Evolutionary conservation across 495 filamentous ascomycete species (phyloP), one percentile per base, ranked within the genome.

Genomic region (Talaromyces wortmannii): DNA sequence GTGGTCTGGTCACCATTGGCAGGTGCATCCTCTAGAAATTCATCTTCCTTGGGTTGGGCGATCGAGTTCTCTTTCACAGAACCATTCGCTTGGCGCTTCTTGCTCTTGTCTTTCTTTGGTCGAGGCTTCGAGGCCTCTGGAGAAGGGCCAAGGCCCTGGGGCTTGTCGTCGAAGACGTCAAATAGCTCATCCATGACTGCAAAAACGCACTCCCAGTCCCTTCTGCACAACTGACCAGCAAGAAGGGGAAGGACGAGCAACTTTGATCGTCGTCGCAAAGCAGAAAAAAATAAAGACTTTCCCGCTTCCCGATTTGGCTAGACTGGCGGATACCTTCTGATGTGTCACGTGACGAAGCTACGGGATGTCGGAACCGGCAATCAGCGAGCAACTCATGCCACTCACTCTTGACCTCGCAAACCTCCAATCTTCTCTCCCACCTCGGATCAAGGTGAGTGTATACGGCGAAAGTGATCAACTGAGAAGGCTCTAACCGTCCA

Each of bases 11-110:
- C 36, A 53, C 32, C 7, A 32, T 40, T 33, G n/a, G 58, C 60
- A 55, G 66, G 63, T 17, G 66, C 63, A 61, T 78, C 74, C 11
- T 55, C 18, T 62, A 69, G 64, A 31, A 53, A 62, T 17, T 61
- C 59, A 65, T 85, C 81, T 48, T 71, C 69, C 48, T 79, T 78
- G 11, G 75, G 69, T 48, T 83, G 78, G 45, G 69, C 58, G 52
- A 70, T 69, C 36, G 55, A 55, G 44, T 67, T 64, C 47, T 62
- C 73, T 63, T 92, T 92, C 55, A 86, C 79, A 56, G 80, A 79
- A 44, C 89, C 85, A 70, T 91, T 90, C 49, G 87, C 84, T 72
- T 90, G 86, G 64, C 94, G 83, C 78, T 94, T 92, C 72, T 87
- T 89, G 69, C 67, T 82, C 67, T 80, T 86, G 61, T 86, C 80